Conservation (phyloP, 2,329 filamentous ascomycete genomes). For the Stylonectria norvegica region DNA sequence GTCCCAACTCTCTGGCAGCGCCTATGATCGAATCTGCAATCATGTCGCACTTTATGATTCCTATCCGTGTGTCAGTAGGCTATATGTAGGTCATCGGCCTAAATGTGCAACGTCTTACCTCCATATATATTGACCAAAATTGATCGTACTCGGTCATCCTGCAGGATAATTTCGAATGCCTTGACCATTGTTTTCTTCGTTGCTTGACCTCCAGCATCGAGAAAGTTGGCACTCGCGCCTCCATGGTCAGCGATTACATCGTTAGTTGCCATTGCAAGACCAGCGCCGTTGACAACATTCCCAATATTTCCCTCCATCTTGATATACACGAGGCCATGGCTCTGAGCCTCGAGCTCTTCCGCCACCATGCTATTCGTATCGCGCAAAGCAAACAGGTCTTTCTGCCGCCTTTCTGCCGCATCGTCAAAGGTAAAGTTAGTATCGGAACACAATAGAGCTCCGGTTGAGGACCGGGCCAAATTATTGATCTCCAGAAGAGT, state of each 20-base stretch:
- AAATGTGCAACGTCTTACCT: too few species aligned
- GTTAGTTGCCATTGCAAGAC: conserved; percentile 86
- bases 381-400: conserved; percentile 36
- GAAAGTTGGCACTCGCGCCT: conserved; percentile 74
- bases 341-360: conserved; percentile 39
- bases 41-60: conserved; percentile 49
- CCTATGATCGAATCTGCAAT: conserved; percentile 48
- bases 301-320: conserved; percentile 63
- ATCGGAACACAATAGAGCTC: conserved; percentile 31
- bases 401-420: conserved; percentile 41
- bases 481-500: conserved; percentile 43
- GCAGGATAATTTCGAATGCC: conserved; percentile 69
- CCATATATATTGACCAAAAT: conserved; percentile 58
- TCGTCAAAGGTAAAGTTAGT: conserved; percentile 48
- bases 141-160: conserved; percentile 68
- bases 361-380: conserved; percentile 32
- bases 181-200: conserved; percentile 76
- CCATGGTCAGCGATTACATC: conserved; percentile 69
- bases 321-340: conserved; percentile 76
- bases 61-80: too few species aligned
- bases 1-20: conserved; percentile 36
- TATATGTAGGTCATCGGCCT: too few species aligned
- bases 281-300: conserved; percentile 84
- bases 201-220: conserved; percentile 87
- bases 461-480: conserved; percentile 26